Evolutionary conservation across 2,329 filamentous ascomycete species (phyloP).

Genomic region (Sporothrix curviconia): DNA sequence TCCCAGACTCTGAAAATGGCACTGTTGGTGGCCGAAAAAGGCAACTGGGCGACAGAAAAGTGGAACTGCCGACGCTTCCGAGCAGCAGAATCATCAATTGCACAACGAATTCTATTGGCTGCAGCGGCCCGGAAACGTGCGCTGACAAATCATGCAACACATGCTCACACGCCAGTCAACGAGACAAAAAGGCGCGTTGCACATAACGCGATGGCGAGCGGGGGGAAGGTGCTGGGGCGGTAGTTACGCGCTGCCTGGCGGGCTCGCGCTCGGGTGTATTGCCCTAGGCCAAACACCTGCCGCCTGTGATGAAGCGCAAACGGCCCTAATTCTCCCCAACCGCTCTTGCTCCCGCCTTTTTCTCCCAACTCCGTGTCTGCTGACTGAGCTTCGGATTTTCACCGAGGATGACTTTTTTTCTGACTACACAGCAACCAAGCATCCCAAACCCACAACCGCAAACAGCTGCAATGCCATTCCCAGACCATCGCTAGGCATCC

Average conservation of each 20-base stretch:
- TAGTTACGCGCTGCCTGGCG: too few species aligned
- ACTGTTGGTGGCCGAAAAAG: neutral
- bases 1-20: too few species aligned
- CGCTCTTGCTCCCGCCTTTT: neutral
- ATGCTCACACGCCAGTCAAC: neutral
- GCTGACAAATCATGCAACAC: constrained; percentile 13
- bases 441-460: neutral
- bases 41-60: neutral
- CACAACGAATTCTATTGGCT: neutral
- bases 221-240: too few species aligned
- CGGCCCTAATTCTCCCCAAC: neutral
- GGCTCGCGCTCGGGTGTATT: neutral
- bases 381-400: constrained; percentile 16
- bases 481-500: constrained; percentile 1
- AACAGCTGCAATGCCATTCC: neutral
- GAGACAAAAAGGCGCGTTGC: neutral
- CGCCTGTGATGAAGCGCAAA: too few species aligned
- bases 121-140: too few species aligned
- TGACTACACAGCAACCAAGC: constrained; percentile 10
- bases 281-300: too few species aligned
- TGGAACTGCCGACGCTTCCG: constrained; percentile 14
- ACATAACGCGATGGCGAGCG: too few species aligned
- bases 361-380: constrained; percentile 2
- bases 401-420: constrained; percentile 14
- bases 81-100: neutral